Conservation (phyloP, 768 basidiomycete species). For the Pisolithus tinctorius region DNA sequence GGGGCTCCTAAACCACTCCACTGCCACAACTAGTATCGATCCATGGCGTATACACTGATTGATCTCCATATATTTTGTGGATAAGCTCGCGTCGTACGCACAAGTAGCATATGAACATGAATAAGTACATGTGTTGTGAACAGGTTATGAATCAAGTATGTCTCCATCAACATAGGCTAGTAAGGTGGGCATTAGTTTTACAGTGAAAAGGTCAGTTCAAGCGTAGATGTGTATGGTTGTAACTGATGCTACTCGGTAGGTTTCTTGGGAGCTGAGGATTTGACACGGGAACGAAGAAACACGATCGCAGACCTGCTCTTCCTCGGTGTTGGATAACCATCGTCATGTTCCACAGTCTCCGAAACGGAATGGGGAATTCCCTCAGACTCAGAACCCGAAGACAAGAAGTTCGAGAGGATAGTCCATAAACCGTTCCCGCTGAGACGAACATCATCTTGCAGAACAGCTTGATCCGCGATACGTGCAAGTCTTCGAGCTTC, state of each 20-base stretch:
- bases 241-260: not conserved
- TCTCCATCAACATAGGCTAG: not conserved
- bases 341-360: conserved; percentile 4
- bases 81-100: too few relatives aligned
- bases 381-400: conserved; percentile 41
- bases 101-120: too few relatives aligned
- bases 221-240: not conserved
- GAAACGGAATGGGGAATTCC: conserved; percentile 15
- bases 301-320: conserved; percentile 24
- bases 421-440: conserved; percentile 73
- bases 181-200: too few relatives aligned
- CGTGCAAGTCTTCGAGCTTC: conserved; percentile 70
- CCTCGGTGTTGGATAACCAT: not conserved
- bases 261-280: not conserved
- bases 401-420: conserved; percentile 57
- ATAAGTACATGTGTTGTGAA: not conserved
- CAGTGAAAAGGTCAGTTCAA: not conserved
- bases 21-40: too few relatives aligned
- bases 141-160: not conserved
- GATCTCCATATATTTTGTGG: too few relatives aligned
- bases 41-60: too few relatives aligned
- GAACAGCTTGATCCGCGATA: conserved; percentile 61
- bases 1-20: too few relatives aligned
- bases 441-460: conserved; percentile 50
- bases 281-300: conserved; percentile 15